Percentiles rank a stretch among this genome's conserved stretches.
These are phyloP conservation scores for Ceratocystis harringtonii DNA, from an alignment of 2,329 filamentous ascomycete genomes.

Conservation along the genomic window DNA sequence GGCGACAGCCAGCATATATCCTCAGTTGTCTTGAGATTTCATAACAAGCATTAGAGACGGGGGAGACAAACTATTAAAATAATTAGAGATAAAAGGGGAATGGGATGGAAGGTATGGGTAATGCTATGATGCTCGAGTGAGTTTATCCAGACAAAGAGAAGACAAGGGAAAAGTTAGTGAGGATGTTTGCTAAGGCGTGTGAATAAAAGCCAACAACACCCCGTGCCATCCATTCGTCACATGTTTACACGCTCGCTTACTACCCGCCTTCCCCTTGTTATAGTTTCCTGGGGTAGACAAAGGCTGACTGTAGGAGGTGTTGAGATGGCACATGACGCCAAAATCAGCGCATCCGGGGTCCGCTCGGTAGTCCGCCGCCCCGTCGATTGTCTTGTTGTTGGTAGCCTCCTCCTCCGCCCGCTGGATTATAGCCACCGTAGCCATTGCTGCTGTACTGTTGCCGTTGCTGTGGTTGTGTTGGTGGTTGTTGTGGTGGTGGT, in stretches of 20 bases:
- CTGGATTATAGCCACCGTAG: conserved; percentile 18
- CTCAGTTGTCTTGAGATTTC: no score
- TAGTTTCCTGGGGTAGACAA: no score
- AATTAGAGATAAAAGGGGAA: neutral
- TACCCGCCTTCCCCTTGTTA: neutral
- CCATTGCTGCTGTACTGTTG: neutral
- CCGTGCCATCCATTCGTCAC: neutral
- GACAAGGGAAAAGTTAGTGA: neutral
- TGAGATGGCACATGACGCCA: neutral
- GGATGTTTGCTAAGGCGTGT: neutral
- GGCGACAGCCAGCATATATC: neutral
- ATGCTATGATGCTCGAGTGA: conserved; percentile 3
- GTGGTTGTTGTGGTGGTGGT: conserved; percentile 22
- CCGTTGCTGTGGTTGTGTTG: neutral
- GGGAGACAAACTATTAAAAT: neutral
- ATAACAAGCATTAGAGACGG: neutral
- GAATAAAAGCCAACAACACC: neutral
- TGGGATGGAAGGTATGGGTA: conserved; percentile 1
- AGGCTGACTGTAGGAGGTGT: no score
- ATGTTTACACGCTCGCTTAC: neutral
- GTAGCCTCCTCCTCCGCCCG: conserved; percentile 21
- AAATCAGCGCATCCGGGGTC: conserved; percentile 30
- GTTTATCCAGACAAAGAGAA: neutral
- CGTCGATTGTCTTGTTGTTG: conserved; percentile 11
- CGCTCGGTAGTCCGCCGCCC: conserved; percentile 19